Evolutionary conservation across 495 filamentous ascomycete species (phyloP).

Genomic region (Tuber melanosporum): DNA sequence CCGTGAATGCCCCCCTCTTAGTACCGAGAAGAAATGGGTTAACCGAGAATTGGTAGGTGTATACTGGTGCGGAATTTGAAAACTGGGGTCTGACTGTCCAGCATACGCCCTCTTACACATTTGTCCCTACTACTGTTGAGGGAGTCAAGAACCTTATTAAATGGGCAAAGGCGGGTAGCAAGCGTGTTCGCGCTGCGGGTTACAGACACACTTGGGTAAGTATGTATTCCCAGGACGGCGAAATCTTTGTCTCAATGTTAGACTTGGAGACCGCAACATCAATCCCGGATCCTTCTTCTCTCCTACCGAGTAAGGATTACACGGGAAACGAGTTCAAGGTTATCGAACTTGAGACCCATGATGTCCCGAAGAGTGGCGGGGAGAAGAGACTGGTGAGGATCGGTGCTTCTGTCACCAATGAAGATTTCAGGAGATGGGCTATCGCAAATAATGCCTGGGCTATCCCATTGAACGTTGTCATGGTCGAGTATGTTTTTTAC

Average conservation of each 20-base stretch:
- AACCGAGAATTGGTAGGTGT: conserved; percentile 1
- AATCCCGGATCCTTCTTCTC: conserved; percentile 47
- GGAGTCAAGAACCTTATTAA: conserved; percentile 49
- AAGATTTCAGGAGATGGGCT: conserved; percentile 49
- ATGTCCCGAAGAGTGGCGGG: conserved; percentile 16
- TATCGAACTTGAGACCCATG: conserved; percentile 39
- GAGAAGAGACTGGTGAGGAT: conserved; percentile 44
- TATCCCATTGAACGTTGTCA: conserved; percentile 49
- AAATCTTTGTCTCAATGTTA: conserved; percentile 52
- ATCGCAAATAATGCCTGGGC: conserved; percentile 45
- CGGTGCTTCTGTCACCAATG: conserved; percentile 49
- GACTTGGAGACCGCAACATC: conserved; percentile 45
- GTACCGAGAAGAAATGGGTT: background rate
- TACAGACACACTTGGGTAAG: conserved; percentile 50
- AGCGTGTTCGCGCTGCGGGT: conserved; percentile 48
- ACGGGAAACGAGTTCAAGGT: conserved; percentile 46
- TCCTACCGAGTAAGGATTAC: conserved; percentile 39
- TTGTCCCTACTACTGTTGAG: conserved; percentile 47
- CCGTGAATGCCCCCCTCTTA: conserved; percentile 11
- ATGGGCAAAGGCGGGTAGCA: conserved; percentile 43
- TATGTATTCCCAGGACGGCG: conserved; percentile 43
- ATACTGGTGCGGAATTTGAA: conserved; percentile 42
- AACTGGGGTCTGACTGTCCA: conserved; percentile 51
- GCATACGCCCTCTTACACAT: conserved; percentile 48
- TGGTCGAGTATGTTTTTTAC: conserved; percentile 46